Evolutionary conservation across 2,329 filamentous ascomycete genomes (phyloP).

Genomic region (Sporothrix pseudoabietina): DNA sequence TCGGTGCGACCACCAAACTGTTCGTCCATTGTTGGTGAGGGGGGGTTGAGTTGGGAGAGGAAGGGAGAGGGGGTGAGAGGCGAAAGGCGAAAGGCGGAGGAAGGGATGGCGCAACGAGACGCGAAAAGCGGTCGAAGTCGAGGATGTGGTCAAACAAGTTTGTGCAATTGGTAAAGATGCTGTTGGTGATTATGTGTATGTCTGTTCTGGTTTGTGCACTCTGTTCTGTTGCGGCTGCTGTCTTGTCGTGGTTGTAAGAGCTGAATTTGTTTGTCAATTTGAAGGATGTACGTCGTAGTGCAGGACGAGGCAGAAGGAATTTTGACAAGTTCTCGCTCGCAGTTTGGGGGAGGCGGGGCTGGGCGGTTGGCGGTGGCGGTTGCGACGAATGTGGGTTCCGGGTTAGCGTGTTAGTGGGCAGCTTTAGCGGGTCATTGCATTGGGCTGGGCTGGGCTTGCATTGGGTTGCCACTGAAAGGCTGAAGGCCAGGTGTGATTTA

Average conservation of each 20-base stretch:
- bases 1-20: slow-evolving; percentile 64
- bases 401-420: background rate
- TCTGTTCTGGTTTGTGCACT: background rate
- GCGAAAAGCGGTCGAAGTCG: background rate
- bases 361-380: slow-evolving; percentile 10
- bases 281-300: background rate
- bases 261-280: background rate
- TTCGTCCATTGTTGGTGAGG: slow-evolving; percentile 54
- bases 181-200: background rate
- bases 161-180: background rate
- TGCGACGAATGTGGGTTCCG: background rate
- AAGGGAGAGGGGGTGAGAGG: background rate
- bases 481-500: background rate
- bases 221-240: background rate
- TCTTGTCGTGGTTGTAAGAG: background rate
- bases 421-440: background rate
- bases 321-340: background rate
- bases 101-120: slow-evolving; percentile 3
- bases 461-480: background rate
- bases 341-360: slow-evolving; percentile 21
- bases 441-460: background rate
- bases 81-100: slow-evolving; percentile 8
- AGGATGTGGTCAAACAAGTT: background rate
- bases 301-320: background rate
- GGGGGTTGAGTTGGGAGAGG: background rate